A percentile compares a stretch with the other conserved stretches of the same genome.
These are phyloP conservation scores for Melampsora americana DNA, from an alignment of 1,284 basidiomycete genomes.

Conservation along the genomic window DNA sequence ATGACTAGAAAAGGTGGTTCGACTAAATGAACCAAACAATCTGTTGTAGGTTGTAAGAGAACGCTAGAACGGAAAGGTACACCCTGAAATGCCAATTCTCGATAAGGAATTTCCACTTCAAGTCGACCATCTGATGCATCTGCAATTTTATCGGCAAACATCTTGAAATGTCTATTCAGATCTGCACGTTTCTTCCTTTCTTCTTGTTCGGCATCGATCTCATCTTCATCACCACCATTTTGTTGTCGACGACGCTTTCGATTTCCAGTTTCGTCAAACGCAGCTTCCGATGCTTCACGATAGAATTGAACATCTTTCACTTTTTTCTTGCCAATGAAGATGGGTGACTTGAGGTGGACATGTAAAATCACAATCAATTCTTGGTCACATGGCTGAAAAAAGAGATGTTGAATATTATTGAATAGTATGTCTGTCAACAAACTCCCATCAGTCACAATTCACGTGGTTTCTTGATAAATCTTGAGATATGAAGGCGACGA, in stretches of 20 bases:
- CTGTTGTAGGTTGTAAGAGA: constrained; percentile 90
- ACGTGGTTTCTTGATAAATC: not conserved
- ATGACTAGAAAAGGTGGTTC: constrained; percentile 96
- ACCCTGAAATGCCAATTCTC: constrained; percentile 94
- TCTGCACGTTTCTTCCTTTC: constrained; percentile 82
- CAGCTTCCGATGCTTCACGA: constrained; percentile 94
- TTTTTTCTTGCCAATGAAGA: constrained; percentile 99
- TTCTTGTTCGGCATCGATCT: constrained; percentile 97
- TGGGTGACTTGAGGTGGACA: constrained; percentile 88
- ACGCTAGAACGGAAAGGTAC: constrained; percentile 87
- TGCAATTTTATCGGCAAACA: constrained; percentile 87
- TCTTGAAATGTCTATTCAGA: constrained; percentile 92
- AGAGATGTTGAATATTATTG: constrained; percentile 95
- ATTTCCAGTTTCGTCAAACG: constrained; percentile 99
- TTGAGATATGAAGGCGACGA: not conserved
- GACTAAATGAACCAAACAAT: constrained; percentile 91
- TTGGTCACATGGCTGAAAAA: constrained; percentile 98
- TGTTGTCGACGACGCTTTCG: constrained; percentile 86
- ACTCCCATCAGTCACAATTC: not conserved
- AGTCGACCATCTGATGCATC: constrained; percentile 80
- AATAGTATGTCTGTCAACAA: constrained; percentile 72
- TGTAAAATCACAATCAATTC: constrained; percentile 94
- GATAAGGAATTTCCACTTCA: constrained; percentile 93
- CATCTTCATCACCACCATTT: constrained; percentile 91
- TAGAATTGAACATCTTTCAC: constrained; percentile 98